Evolutionary conservation across 768 basidiomycete species (phyloP), one percentile per base, ranked within the genome.

Genomic region (Solioccasus polychromus): DNA sequence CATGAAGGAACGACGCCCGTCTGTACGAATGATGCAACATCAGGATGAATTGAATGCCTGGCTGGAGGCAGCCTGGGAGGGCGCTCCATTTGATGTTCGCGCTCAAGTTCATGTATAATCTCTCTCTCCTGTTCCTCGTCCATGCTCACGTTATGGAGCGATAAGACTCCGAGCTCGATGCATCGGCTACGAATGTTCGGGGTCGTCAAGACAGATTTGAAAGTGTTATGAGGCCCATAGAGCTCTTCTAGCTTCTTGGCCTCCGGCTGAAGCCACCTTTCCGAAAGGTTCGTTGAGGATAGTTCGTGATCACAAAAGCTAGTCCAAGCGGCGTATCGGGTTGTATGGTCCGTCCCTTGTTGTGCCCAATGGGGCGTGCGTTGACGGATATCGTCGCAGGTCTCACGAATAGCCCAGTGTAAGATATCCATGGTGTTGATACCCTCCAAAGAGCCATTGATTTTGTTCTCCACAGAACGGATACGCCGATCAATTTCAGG

Each of bases 91-190:
- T 76, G 59, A 3, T 54, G 51, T 52, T 76, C 72, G n/a, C 54
- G 52, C 47, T 76, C 74, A 7, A 68, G 58, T 50, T 76, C 74
- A 29, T 71, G 69, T 6, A 51, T 51, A 17, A 75, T 61, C 45
- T 76, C 74, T 36, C 74, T 59, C 50, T 76, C 75, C 39, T 76
- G 74, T 44, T 77, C 75, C 50, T 77, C 73, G 20, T 70, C 69
- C 48, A 71, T 52, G 39, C n/a, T 55, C 50, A 22, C 46, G 29
- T 2, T 67, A 23, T 14, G 18, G 8, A 26, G 26, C 42, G 26
- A 38, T 39, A 26, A 26, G 6, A 66, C 35, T 3, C 71, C 70
- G 11, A 74, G 57, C 19, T 50, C 26, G 15, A 18, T 22, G 15
- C 60, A 58, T 40, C 62, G 62, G 18, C 63, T 47, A 1, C 41